Evolutionary conservation across 768 basidiomycete species (phyloP).

Genomic region (Tephrocybe sp.): DNA sequence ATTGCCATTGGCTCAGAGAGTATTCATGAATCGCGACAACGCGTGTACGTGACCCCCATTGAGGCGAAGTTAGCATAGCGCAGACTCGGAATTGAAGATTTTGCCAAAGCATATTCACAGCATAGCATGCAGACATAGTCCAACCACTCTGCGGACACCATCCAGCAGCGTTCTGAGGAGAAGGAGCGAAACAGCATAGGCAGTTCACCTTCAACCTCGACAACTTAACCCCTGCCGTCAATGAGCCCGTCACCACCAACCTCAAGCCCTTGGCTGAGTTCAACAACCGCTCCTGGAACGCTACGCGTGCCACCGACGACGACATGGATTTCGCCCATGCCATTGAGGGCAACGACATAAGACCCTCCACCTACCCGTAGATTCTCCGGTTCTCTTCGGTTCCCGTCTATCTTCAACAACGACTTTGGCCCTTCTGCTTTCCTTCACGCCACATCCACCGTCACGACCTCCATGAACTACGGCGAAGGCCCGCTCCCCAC

Average conservation of each 20-base stretch:
- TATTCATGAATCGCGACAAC: too few species aligned
- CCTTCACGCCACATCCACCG: constrained; percentile 63
- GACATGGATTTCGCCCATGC: constrained; percentile 18
- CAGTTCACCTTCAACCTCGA: constrained; percentile 89
- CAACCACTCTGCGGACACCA: constrained; percentile 76
- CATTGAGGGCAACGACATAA: constrained; percentile 31
- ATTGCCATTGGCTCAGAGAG: too few species aligned
- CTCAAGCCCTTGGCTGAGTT: constrained; percentile 66
- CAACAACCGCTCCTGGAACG: constrained; percentile 44
- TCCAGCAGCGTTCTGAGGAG: constrained; percentile 78
- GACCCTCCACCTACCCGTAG: constrained; percentile 35
- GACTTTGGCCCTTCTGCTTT: constrained; percentile 83
- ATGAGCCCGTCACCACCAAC: constrained; percentile 56
- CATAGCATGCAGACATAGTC: too few species aligned
- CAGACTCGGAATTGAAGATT: too few species aligned
- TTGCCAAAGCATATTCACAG: too few species aligned
- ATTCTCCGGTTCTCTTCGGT: constrained; percentile 46
- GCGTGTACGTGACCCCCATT: too few species aligned
- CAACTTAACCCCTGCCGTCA: constrained; percentile 53
- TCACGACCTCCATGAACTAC: constrained; percentile 70
- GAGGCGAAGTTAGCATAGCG: too few species aligned
- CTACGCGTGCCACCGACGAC: constrained; percentile 24
- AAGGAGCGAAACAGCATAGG: constrained; percentile 83
- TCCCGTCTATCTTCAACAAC: constrained; percentile 70
- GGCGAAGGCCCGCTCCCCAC: constrained; percentile 70